phyloP scores from a whole-genome alignment of 495 filamentous ascomycete species.

The Darksidea phi region DNA sequence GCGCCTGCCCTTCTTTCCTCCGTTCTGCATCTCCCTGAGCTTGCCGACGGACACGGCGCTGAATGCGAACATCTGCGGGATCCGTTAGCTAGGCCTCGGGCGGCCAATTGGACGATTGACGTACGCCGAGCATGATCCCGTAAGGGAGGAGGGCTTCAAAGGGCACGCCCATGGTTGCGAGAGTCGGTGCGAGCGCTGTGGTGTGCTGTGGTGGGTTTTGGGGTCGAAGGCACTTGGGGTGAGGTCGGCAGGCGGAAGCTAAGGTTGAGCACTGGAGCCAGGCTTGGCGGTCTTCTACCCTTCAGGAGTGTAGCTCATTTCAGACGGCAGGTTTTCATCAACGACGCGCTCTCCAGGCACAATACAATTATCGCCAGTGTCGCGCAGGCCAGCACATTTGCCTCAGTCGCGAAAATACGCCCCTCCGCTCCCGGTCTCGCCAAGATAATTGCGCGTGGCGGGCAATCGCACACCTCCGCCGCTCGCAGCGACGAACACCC shows the following conservation, averaged over 20 bases:
- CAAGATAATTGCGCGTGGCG: constrained; percentile 18
- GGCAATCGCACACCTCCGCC: constrained; percentile 10
- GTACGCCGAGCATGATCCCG: constrained; percentile 81
- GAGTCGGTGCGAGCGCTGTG: constrained; percentile 1
- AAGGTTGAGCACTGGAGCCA: not conserved
- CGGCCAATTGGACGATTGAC: constrained; percentile 44
- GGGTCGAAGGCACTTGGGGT: constrained; percentile 3
- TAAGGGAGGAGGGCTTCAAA: constrained; percentile 96
- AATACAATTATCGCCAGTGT: constrained; percentile 24
- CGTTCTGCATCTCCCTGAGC: constrained; percentile 77
- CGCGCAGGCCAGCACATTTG: constrained; percentile 20
- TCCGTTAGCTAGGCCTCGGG: constrained; percentile 29
- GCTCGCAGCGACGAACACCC: constrained; percentile 20
- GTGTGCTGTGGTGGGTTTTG: constrained; percentile 11
- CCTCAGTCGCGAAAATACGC: constrained; percentile 31
- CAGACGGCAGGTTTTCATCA: constrained; percentile 26
- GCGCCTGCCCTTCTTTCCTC: constrained; percentile 79
- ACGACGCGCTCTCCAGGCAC: constrained; percentile 25
- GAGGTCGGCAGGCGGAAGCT: constrained; percentile 16
- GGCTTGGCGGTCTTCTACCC: not conserved
- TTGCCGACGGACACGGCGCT: constrained; percentile 73
- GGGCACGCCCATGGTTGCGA: constrained; percentile 77
- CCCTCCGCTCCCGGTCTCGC: not conserved
- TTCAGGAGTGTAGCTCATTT: constrained; percentile 22
- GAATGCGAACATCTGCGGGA: constrained; percentile 79